Evolutionary conservation across 495 filamentous ascomycete species (phyloP).

Genomic region (Hyaloscypha hepaticicola): DNA sequence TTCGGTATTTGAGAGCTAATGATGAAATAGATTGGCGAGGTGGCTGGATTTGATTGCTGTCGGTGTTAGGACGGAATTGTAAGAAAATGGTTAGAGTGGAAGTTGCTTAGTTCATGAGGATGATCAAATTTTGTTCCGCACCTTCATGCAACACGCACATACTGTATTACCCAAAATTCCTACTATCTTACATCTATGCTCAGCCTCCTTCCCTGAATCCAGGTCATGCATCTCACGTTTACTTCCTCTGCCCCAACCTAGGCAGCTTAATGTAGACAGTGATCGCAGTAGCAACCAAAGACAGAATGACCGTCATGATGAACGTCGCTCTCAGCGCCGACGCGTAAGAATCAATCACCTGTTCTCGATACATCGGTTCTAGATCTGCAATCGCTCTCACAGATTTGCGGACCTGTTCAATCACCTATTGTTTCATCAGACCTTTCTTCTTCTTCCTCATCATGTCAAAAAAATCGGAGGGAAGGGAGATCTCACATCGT

Average conservation of each 20-base stretch:
- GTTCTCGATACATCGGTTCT: constrained; percentile 35
- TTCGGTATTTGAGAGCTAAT: neutral
- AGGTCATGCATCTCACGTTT: too few species aligned
- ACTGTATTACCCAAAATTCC: neutral
- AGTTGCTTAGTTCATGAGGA: neutral
- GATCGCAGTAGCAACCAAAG: constrained; percentile 46
- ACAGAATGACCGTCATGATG: constrained; percentile 46
- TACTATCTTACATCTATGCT: neutral
- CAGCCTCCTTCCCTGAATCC: neutral
- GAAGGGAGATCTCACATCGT: constrained; percentile 36
- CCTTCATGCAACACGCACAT: neutral
- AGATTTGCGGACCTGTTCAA: constrained; percentile 39
- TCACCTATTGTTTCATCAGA: constrained; percentile 26
- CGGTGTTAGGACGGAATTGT: constrained; percentile 1
- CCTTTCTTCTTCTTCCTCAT: neutral
- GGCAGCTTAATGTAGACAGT: constrained; percentile 54
- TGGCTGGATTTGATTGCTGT: constrained; percentile 31
- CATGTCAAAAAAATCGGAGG: neutral
- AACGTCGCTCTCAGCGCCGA: constrained; percentile 43
- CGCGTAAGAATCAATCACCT: constrained; percentile 61
- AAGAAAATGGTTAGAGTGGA: neutral
- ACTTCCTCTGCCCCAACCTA: constrained; percentile 48
- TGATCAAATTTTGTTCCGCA: neutral
- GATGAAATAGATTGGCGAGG: constrained; percentile 17
- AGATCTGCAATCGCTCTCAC: constrained; percentile 45